Conservation (phyloP, 495 filamentous ascomycete genomes). For the Penicillium samsonianum region DNA sequence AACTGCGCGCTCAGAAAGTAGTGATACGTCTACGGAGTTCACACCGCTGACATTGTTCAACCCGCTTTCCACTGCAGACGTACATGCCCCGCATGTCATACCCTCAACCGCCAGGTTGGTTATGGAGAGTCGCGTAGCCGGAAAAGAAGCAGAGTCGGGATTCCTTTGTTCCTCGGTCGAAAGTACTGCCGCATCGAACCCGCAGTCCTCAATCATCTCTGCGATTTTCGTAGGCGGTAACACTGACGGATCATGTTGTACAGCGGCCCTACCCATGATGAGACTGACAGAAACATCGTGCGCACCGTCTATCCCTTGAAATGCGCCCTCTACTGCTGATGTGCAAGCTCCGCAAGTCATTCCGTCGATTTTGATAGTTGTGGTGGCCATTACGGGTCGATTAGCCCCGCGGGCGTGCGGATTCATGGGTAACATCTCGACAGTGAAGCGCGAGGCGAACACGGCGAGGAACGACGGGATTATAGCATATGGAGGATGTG, state of each 20-base stretch:
- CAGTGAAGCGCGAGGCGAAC: conserved; percentile 18
- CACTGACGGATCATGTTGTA: conserved; percentile 79
- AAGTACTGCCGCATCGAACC: conserved; percentile 92
- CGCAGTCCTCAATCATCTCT: conserved; percentile 89
- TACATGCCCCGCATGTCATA: conserved; percentile 97
- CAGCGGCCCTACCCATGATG: conserved; percentile 87
- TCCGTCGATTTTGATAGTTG: conserved; percentile 81
- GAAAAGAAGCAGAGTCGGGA: conserved; percentile 16
- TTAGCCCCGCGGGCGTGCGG: conserved; percentile 20
- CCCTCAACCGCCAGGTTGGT: conserved; percentile 91
- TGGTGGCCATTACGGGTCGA: conserved; percentile 71
- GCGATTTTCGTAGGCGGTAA: conserved; percentile 71
- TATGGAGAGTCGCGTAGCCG: conserved; percentile 48
- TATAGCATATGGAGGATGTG: conserved; percentile 35
- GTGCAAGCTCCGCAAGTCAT: conserved; percentile 97
- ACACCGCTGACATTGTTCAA: conserved; percentile 74
- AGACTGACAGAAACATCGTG: conserved; percentile 86
- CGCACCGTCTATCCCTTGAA: conserved; percentile 76
- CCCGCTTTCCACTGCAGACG: conserved; percentile 81
- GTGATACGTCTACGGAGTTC: conserved; percentile 80
- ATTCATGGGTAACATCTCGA: conserved; percentile 25
- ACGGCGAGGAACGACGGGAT: conserved; percentile 12
- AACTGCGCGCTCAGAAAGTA: conserved; percentile 67
- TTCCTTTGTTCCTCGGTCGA: conserved; percentile 63
- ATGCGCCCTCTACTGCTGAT: conserved; percentile 80